Base-by-base conservation (phyloP, 2,329 filamentous ascomycete species). In the Xylariaceae sp. region DNA sequence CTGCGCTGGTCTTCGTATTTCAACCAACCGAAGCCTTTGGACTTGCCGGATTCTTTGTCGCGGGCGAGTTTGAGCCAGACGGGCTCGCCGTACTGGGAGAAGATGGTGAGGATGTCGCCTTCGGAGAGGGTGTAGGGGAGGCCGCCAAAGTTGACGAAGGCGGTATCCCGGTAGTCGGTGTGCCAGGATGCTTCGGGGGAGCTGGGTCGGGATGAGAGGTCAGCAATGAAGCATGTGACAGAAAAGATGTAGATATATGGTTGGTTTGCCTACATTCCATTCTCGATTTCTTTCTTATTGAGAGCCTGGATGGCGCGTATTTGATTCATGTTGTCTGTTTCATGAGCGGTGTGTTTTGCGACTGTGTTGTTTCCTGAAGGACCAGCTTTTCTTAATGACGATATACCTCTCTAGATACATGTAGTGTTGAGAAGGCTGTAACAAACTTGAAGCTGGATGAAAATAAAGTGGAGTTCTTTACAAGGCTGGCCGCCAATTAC, bases 1-100 rank as follows among this genome's bases (percentile, higher is more conserved):
- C 91, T 96, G 56, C 92, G 79, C 72, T 98, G 93, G 67, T 98
- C 92, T 65, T 98, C 93, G 68, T 97, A 98, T 64, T 98, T 98
- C 47, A 98, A 77, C 77, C 94, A 98, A 3, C 86, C 90, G 63
- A 97, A 98, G 1, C 93, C 93, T 55, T 86, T 86, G 50, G 88
- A 94, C 69, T 95, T 96, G 50, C 93, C 93, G 0, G 91, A 94
- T 64, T 97, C 94, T 64, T 93, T 93, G 74, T 98, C 93, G 61
- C 93, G 88, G 38, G 86, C 83, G 11, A 98, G 80, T 59, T 96
- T 94, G 48, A 98, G 77, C 68, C 92, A 94, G 3, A 91, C 88
- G 2, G 94, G 94, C 64, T 97, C 92, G 58, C 93, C 93, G 63
- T 85, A 98, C 66, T 98, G 93, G 6, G 90, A 95, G 73, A 97